Evolutionary conservation across 768 basidiomycete genomes (phyloP).

Genomic region (Pulveroboletus ravenelii): DNA sequence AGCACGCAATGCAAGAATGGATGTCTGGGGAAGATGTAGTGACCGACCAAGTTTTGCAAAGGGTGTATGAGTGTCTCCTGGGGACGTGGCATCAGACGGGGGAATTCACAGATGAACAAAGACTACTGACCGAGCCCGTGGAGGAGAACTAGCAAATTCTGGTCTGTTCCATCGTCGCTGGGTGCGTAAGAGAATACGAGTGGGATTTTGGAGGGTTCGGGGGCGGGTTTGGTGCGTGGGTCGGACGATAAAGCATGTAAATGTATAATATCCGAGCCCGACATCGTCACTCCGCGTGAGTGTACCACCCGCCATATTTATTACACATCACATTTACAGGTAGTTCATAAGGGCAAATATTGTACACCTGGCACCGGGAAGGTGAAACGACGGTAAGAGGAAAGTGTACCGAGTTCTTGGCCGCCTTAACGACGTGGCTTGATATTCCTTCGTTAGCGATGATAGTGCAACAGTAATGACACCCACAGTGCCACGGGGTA

Average conservation of each 20-base stretch:
- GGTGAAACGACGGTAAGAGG: no score
- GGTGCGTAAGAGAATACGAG: conserved; percentile 63
- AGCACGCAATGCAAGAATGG: conserved; percentile 73
- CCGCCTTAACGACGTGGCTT: neutral
- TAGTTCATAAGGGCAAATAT: no score
- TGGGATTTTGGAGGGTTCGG: conserved; percentile 41
- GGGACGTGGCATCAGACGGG: neutral
- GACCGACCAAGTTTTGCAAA: conserved; percentile 70
- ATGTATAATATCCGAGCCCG: conserved; percentile 17
- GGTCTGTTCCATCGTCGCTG: conserved; percentile 80
- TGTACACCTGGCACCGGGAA: no score
- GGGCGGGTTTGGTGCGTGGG: conserved; percentile 45
- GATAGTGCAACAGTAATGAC: no score
- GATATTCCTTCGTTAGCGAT: neutral
- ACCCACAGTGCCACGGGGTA: no score
- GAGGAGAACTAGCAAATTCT: conserved; percentile 78
- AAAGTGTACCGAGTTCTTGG: neutral
- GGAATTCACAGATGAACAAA: neutral
- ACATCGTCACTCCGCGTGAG: conserved; percentile 4
- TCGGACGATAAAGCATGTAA: conserved; percentile 13
- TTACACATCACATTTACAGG: no score
- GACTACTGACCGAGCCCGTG: conserved; percentile 72
- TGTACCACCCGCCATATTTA: no score
- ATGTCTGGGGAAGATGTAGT: conserved; percentile 86
- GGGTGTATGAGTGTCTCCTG: conserved; percentile 78